These are phyloP conservation scores for Flaveria trinervia DNA, from an alignment of 129 eudicot species.

Conservation along the genomic window DNA sequence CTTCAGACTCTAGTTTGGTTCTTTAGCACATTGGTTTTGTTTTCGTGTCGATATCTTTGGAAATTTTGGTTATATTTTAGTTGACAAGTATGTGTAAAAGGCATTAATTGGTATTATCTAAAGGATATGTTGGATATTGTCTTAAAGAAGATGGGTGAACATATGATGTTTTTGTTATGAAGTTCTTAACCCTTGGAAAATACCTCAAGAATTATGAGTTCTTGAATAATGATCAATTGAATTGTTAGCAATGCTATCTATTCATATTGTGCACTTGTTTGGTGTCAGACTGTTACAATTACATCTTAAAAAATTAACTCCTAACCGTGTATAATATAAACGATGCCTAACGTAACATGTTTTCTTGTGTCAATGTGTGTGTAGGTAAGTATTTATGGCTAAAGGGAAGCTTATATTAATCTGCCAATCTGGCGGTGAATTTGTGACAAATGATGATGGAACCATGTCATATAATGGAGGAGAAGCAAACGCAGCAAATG, in stretches of 20 bases:
- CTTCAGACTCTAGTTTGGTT: constrained; percentile 14
- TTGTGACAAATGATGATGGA: constrained; percentile 72
- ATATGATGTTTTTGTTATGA: not conserved
- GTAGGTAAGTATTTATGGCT: constrained; percentile 56
- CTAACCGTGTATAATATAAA: not conserved
- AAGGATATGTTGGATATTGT: not conserved
- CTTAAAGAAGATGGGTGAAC: not conserved
- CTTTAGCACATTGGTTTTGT: not conserved
- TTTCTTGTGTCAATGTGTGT: constrained; percentile 27
- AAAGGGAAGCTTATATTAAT: constrained; percentile 80
- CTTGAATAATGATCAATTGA: not conserved
- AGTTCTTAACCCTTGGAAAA: not conserved
- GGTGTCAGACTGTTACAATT: not conserved
- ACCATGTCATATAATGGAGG: constrained; percentile 69
- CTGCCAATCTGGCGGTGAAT: constrained; percentile 76
- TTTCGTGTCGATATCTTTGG: not conserved
- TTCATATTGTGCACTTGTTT: constrained; percentile 10
- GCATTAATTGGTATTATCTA: not conserved
- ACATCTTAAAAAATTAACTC: not conserved
- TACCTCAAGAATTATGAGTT: constrained; percentile 4
- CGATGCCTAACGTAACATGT: constrained; percentile 1
- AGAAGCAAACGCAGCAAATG: constrained; percentile 78
- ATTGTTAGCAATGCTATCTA: not conserved
- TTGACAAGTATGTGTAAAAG: not conserved
- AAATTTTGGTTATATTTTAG: constrained; percentile 2